Conservation (phyloP, 257 asterid species). For the Paraleonurus japonicus region DNA sequence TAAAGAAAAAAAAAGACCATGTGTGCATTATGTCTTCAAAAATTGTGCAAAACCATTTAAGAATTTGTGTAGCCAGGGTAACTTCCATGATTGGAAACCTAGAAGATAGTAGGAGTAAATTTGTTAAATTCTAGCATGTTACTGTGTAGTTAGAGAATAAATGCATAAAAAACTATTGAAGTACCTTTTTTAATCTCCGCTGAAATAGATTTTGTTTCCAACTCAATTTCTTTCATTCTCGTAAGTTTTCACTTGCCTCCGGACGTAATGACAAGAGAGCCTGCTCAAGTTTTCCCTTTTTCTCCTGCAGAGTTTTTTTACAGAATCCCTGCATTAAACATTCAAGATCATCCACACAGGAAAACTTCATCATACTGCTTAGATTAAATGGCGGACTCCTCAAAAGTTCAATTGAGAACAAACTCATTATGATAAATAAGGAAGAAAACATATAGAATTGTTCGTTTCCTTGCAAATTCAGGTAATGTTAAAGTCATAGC, state of each 20-base stretch:
- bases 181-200: conserved; percentile 61
- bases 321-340: conserved; percentile 48
- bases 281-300: conserved; percentile 42
- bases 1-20: neutral
- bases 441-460: neutral
- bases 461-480: neutral
- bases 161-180: conserved; percentile 17
- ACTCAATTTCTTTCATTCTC: conserved; percentile 38
- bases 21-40: neutral
- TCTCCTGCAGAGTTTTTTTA: conserved; percentile 47
- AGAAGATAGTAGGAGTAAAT: neutral
- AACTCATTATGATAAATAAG: neutral
- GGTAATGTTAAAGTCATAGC: neutral
- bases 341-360: conserved; percentile 21
- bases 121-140: neutral
- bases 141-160: conserved; percentile 14
- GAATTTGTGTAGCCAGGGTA: neutral
- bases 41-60: conserved; percentile 4
- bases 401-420: neutral
- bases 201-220: conserved; percentile 39
- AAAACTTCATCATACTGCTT: neutral
- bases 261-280: conserved; percentile 39
- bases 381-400: neutral
- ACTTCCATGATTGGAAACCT: neutral
- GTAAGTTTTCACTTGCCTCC: conserved; percentile 45